These are phyloP conservation scores for Phytophthora chlamydospora DNA, from an alignment of 352 stramenopile genomes.

Conservation along the genomic window DNA sequence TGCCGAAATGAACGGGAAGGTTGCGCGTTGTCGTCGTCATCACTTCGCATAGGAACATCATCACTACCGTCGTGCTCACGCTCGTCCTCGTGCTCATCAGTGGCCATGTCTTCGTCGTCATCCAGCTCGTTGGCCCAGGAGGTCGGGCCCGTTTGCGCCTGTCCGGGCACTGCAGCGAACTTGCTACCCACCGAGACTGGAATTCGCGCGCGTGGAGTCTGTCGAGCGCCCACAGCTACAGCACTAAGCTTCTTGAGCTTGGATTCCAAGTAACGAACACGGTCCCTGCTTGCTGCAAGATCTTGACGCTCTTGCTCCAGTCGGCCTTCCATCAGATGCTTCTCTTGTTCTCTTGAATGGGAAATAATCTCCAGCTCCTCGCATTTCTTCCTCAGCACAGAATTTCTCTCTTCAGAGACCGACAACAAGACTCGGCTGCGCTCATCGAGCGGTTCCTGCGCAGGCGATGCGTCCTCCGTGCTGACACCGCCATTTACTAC, in stretches of 20 bases:
- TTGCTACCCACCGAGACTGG: slow-evolving; percentile 23
- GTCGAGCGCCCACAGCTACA: slow-evolving; percentile 25
- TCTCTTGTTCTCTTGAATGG: slow-evolving; percentile 51
- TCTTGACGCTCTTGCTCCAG: slow-evolving; percentile 57
- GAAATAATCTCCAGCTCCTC: slow-evolving; percentile 69
- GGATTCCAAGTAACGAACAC: slow-evolving; percentile 66
- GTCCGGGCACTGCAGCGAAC: slow-evolving; percentile 14
- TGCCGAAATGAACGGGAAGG: slow-evolving; percentile 26
- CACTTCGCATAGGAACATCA: slow-evolving; percentile 62
- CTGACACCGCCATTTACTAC: slow-evolving; percentile 54
- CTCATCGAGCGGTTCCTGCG: slow-evolving; percentile 55
- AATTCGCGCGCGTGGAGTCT: slow-evolving; percentile 24
- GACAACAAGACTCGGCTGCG: slow-evolving; percentile 70
- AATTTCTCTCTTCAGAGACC: slow-evolving; percentile 79
- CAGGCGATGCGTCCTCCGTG: slow-evolving; percentile 13
- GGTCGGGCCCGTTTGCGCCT: slow-evolving; percentile 37
- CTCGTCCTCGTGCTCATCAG: slow-evolving; percentile 42
- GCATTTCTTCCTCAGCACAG: slow-evolving; percentile 73
- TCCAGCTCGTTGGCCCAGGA: slow-evolving; percentile 82
- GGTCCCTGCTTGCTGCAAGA: slow-evolving; percentile 58
- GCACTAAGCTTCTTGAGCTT: slow-evolving; percentile 55
- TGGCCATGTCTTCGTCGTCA: slow-evolving; percentile 69
- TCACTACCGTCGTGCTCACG: slow-evolving; percentile 47
- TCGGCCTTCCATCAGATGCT: slow-evolving; percentile 51
- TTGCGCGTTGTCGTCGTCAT: slow-evolving; percentile 38